Conservation (phyloP, 2,329 filamentous ascomycete genomes). For the Dactylellina drechsleri region DNA sequence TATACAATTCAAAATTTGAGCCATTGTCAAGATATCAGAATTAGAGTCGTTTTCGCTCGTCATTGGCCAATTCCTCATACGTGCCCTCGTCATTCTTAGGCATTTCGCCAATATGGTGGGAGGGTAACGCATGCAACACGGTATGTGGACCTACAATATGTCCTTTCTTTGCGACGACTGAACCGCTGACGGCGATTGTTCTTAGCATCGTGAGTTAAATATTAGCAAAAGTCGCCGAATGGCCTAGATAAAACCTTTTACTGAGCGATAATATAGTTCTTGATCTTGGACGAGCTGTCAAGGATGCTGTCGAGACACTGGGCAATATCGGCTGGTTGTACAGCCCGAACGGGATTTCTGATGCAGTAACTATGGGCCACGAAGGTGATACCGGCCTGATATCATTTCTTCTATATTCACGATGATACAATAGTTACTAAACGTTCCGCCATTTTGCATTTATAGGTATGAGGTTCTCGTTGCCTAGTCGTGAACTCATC, state of each 20-base stretch:
- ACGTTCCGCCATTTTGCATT: conserved; percentile 22
- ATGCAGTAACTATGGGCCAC: conserved; percentile 94
- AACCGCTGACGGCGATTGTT: conserved; percentile 20
- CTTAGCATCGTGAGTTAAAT: conserved; percentile 65
- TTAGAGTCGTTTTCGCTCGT: conserved; percentile 3
- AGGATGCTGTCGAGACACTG: conserved; percentile 79
- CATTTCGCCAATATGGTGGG: conserved; percentile 93
- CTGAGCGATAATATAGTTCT: conserved; percentile 69
- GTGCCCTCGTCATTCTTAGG: conserved; percentile 50
- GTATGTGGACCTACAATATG: conserved; percentile 66
- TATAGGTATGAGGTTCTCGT: conserved; percentile 88
- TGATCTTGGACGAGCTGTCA: conserved; percentile 87
- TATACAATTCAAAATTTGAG: conserved; percentile 74
- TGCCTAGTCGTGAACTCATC: conserved; percentile 90
- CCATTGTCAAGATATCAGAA: conserved; percentile 19
- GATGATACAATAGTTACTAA: neutral
- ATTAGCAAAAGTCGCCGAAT: neutral
- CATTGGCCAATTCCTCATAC: conserved; percentile 12
- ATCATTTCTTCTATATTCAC: neutral
- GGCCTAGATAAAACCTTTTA: neutral
- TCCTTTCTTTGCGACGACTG: neutral
- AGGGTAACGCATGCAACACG: conserved; percentile 90
- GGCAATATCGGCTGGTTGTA: conserved; percentile 95
- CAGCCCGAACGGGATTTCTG: conserved; percentile 80
- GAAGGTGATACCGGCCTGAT: conserved; percentile 70